Conservation (phyloP, 441 rosid species). For the Sinapis alba region DNA sequence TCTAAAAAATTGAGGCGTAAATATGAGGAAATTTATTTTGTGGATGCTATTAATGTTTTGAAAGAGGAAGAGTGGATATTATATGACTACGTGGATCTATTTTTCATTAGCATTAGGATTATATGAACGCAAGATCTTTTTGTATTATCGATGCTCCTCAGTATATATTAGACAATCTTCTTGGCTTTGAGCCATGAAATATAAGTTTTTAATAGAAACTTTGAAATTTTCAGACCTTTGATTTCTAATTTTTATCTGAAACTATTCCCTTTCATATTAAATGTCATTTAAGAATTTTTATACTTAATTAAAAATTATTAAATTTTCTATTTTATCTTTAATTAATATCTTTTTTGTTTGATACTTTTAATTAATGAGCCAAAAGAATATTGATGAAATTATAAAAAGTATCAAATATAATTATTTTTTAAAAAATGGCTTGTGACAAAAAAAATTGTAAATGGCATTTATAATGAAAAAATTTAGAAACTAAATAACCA, state of each 20-base stretch:
- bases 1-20: not conserved
- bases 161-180: no score
- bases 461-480: not conserved
- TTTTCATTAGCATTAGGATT: not conserved
- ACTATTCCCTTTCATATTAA: not conserved
- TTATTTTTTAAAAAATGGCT: no score
- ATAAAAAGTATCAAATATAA: no score
- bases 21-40: not conserved
- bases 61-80: constrained; percentile 14
- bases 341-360: not conserved
- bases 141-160: no score
- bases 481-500: not conserved
- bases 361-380: not conserved
- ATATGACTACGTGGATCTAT: constrained; percentile 11
- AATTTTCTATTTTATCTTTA: not conserved
- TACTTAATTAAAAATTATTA: no score
- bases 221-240: no score
- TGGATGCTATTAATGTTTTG: constrained; percentile 11
- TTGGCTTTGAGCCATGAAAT: not conserved
- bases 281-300: no score
- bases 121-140: not conserved
- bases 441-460: no score
- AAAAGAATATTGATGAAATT: not conserved
- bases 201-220: not conserved
- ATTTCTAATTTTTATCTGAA: not conserved